phyloP scores from a whole-genome alignment of 1,139 yeast genomes.

The Pneumocystis canis region DNA sequence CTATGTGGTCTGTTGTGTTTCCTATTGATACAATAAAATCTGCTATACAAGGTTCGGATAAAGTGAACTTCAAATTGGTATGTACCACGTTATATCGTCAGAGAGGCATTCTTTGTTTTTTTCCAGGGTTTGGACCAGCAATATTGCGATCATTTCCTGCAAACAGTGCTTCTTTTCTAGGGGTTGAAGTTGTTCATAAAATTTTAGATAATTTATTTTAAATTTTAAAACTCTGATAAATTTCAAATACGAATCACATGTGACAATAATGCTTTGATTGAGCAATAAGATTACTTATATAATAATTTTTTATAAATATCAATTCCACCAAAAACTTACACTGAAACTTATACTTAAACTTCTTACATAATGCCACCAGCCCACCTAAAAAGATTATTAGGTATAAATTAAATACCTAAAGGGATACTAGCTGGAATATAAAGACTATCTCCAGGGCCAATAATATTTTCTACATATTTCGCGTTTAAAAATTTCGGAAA shows the following conservation, averaged over 20 bases:
- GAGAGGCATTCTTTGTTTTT: slow-evolving; percentile 82
- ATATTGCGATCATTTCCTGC: slow-evolving; percentile 92
- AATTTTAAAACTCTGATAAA: not conserved
- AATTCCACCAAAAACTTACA: slow-evolving; percentile 17
- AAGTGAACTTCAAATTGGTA: slow-evolving; percentile 48
- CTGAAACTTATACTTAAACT: slow-evolving; percentile 15
- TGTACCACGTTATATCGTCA: slow-evolving; percentile 46
- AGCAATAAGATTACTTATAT: not conserved
- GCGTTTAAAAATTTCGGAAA: slow-evolving; percentile 17
- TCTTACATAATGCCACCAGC: slow-evolving; percentile 19
- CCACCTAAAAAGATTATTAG: not conserved
- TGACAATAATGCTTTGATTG: not conserved
- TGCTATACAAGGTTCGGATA: slow-evolving; percentile 40
- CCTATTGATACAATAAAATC: slow-evolving; percentile 94
- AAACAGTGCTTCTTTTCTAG: slow-evolving; percentile 92
- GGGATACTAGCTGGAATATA: slow-evolving; percentile 14
- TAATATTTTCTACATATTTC: slow-evolving; percentile 13
- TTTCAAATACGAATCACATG: not conserved
- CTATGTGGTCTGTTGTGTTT: slow-evolving; percentile 95
- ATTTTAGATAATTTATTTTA: slow-evolving; percentile 28
- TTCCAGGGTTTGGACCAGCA: slow-evolving; percentile 97
- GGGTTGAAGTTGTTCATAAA: slow-evolving; percentile 77
- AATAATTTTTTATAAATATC: not conserved
- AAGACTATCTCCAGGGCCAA: slow-evolving; percentile 19
- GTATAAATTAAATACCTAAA: not conserved